Base-by-base conservation (phyloP, 202 grass and related monocot genomes). In the Panicum virgatum region DNA sequence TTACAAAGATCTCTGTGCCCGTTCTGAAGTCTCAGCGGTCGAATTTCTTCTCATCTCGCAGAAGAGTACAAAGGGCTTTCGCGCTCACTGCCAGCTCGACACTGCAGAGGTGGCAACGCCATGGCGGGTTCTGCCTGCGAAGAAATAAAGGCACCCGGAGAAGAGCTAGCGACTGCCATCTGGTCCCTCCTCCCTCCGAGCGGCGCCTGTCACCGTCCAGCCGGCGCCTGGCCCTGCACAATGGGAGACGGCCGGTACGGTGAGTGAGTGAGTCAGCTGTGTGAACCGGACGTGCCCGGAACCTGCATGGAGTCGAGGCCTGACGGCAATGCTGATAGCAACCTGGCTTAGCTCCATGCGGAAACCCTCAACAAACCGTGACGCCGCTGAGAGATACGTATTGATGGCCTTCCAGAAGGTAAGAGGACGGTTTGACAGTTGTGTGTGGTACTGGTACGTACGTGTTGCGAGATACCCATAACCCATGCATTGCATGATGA, bases 271-370 rank as follows among this genome's bases (percentile, higher is more conserved):
- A 73, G 20, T 37, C 53, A 72, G 45, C 13, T 39, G 62, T 47
- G 48, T 51, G 61, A 67, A 48, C 74, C 20, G 47, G 63, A 47
- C 5, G n/a, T n/a, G 61, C 76, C 46, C 4, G 18, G 44, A 85
- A 60, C 18, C 58, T 50, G 83, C 73, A 67, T 22, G 78, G 58
- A 64, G 38, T 34, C 23, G 86, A 85, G 54, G 6, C 38, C 65
- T 47, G 42, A 34, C 59, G 47, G n/a, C 46, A 82, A 26, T 34
- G 83, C 83, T 77, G 82, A 89, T 82, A 78, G 13, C 58, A 71
- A 58, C 72, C 0, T 42, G 40, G 62, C 23, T 46, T n/a, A 66
- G 30, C 59, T n/a, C 18, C n/a, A 51, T 60, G 51, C 46, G 78
- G 71, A 59, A 89, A 50, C 39, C 18, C 65, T 1, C 78, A 82